A percentile compares a stretch with the other conserved stretches of the same genome.
Conservation (phyloP, 2,329 filamentous ascomycete species). For the Trichoderma asperellum region DNA sequence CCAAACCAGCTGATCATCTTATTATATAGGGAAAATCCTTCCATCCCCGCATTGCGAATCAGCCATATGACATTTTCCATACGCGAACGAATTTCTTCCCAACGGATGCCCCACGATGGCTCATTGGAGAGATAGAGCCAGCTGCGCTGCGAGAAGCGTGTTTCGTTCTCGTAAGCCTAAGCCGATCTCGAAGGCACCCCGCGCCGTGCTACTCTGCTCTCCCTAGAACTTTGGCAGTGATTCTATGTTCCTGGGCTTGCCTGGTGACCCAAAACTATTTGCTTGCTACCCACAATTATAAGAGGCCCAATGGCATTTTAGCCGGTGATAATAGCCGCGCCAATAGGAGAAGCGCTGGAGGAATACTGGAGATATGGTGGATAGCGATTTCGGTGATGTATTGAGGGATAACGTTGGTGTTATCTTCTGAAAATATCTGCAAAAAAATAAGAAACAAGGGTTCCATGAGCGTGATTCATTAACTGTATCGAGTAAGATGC, state of each 20-base stretch:
- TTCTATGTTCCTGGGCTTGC: slow-evolving; percentile 2
- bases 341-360: slow-evolving; percentile 20
- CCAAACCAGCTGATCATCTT: background rate
- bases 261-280: background rate
- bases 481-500: background rate
- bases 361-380: background rate
- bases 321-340: slow-evolving; percentile 26
- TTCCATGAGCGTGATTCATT: background rate
- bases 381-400: slow-evolving; percentile 15
- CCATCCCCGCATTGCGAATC: slow-evolving; percentile 27
- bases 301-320: slow-evolving; percentile 23
- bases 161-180: background rate
- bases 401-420: background rate
- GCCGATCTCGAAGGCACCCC: background rate
- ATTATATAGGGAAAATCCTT: slow-evolving; percentile 5
- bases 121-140: slow-evolving; percentile 14
- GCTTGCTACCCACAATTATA: slow-evolving; percentile 21
- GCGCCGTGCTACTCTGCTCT: slow-evolving; percentile 19
- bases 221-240: slow-evolving; percentile 21
- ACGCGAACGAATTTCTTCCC: slow-evolving; percentile 25
- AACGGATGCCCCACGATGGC: slow-evolving; percentile 23
- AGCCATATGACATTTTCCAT: slow-evolving; percentile 25
- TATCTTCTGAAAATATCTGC: background rate
- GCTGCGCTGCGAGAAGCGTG: background rate
- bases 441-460: too few species aligned